Evolutionary conservation across 371 early-diverging fungal species (phyloP).

Genomic region (Mortierella sp.): DNA sequence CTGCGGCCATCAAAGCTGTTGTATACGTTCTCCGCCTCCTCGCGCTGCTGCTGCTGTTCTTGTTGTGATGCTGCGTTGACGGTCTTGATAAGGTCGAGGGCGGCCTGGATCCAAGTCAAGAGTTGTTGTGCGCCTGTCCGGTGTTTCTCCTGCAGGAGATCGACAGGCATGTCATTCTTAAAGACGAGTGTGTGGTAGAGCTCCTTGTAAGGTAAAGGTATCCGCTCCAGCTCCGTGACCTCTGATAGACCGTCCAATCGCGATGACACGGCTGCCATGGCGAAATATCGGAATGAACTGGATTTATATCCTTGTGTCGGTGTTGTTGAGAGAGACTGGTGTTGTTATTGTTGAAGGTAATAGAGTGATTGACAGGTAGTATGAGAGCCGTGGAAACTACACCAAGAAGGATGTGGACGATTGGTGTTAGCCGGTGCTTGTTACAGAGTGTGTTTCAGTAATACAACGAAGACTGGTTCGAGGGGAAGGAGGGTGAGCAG

Average conservation of each 20-base stretch:
- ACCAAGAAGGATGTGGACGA: neutral
- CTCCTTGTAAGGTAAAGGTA: slow-evolving; percentile 56
- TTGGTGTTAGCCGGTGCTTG: neutral
- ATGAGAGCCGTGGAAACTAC: neutral
- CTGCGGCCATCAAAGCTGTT: neutral
- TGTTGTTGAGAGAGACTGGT: slow-evolving; percentile 9
- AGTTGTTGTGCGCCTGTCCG: slow-evolving; percentile 41
- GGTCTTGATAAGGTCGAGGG: slow-evolving; percentile 25
- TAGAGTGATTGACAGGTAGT: neutral
- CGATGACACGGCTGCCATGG: slow-evolving; percentile 33
- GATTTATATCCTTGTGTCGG: slow-evolving; percentile 14
- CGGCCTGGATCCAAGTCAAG: slow-evolving; percentile 51
- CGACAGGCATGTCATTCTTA: slow-evolving; percentile 55
- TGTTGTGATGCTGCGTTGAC: slow-evolving; percentile 23
- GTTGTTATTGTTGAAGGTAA: neutral
- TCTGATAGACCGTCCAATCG: slow-evolving; percentile 54
- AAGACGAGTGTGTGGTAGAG: slow-evolving; percentile 55
- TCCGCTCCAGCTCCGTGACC: slow-evolving; percentile 47
- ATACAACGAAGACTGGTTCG: slow-evolving; percentile 13
- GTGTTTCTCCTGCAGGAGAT: slow-evolving; percentile 41
- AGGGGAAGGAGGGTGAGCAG: slow-evolving; percentile 18
- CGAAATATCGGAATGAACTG: slow-evolving; percentile 7
- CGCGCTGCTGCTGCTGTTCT: slow-evolving; percentile 18
- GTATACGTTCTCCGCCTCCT: slow-evolving; percentile 37
- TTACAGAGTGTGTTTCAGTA: slow-evolving; percentile 19